Evolutionary conservation across 164 flowering plant genomes (phyloP).

Genomic region (Piper betle): DNA sequence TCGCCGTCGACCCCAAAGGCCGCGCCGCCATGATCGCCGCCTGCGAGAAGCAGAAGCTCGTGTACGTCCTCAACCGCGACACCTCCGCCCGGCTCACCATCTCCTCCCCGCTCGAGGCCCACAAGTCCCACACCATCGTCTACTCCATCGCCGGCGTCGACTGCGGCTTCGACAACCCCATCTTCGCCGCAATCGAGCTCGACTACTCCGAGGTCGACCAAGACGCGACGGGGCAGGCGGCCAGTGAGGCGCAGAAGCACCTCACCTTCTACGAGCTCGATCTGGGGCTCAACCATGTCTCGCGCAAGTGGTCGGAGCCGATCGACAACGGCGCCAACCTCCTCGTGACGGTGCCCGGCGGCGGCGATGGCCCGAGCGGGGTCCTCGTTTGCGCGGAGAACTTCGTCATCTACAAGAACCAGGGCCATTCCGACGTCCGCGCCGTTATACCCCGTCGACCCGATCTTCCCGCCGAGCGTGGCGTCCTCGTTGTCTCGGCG

Average conservation of each 20-base stretch:
- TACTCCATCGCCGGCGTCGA: conserved; percentile 85
- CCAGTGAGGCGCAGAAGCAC: conserved; percentile 88
- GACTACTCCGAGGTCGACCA: conserved; percentile 96
- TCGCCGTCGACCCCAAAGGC: conserved; percentile 91
- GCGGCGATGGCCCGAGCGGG: conserved; percentile 97
- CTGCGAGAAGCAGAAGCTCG: conserved; percentile 94
- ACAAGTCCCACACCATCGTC: conserved; percentile 73
- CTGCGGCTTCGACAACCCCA: conserved; percentile 93
- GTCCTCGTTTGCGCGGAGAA: conserved; percentile 97
- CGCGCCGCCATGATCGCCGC: conserved; percentile 95
- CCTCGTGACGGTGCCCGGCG: conserved; percentile 97
- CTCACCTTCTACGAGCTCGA: conserved; percentile 93
- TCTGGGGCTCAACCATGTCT: conserved; percentile 91
- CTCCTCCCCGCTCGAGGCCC: conserved; percentile 90
- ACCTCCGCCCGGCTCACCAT: conserved; percentile 87
- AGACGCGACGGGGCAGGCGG: conserved; percentile 87
- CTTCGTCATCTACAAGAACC: conserved; percentile 95
- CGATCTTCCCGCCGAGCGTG: conserved; percentile 91
- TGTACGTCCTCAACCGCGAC: conserved; percentile 90
- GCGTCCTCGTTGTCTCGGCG: conserved; percentile 84
- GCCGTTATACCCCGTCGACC: conserved; percentile 91
- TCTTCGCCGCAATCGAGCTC: conserved; percentile 93
- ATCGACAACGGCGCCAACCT: conserved; percentile 96
- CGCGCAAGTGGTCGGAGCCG: conserved; percentile 90
- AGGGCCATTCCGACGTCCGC: conserved; percentile 86